Percentiles rank a stretch among this genome's conserved stretches.
Conservation (phyloP, 306 rosid genomes). For the Cicer bijugum region DNA sequence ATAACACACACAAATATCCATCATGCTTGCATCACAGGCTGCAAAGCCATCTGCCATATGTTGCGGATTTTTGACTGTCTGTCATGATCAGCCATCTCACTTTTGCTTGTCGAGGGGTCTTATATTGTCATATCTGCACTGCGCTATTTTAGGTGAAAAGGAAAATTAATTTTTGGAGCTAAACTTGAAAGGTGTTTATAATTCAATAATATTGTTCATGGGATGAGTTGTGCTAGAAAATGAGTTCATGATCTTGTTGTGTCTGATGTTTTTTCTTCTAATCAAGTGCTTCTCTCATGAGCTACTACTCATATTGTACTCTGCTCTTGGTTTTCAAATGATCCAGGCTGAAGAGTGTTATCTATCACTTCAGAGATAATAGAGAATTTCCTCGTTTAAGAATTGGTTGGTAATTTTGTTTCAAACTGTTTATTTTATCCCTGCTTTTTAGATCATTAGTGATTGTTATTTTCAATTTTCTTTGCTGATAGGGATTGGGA, state of each 20-base stretch:
- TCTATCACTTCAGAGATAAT: conserved; percentile 77
- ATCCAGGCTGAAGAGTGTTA: conserved; percentile 83
- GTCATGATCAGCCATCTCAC: conserved; percentile 9
- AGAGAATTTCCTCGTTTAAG: conserved; percentile 81
- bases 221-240: conserved; percentile 35
- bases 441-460: neutral
- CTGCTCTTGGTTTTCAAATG: conserved; percentile 41
- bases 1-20: neutral
- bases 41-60: neutral
- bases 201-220: conserved; percentile 32
- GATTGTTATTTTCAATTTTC: conserved; percentile 33
- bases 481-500: conserved; percentile 70
- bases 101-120: neutral
- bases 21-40: neutral
- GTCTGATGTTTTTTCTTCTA: conserved; percentile 24
- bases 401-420: conserved; percentile 66
- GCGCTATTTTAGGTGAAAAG: conserved; percentile 24
- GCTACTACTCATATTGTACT: conserved; percentile 27
- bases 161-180: conserved; percentile 23
- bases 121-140: conserved; percentile 32
- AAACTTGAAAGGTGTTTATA: conserved; percentile 24
- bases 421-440: conserved; percentile 12
- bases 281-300: conserved; percentile 33
- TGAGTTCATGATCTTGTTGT: conserved; percentile 39
- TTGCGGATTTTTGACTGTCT: neutral